Percentiles rank a stretch among this genome's conserved stretches.
Evolutionary conservation across 768 basidiomycete genomes (phyloP).

Genomic region (Baorangia bicolor): DNA sequence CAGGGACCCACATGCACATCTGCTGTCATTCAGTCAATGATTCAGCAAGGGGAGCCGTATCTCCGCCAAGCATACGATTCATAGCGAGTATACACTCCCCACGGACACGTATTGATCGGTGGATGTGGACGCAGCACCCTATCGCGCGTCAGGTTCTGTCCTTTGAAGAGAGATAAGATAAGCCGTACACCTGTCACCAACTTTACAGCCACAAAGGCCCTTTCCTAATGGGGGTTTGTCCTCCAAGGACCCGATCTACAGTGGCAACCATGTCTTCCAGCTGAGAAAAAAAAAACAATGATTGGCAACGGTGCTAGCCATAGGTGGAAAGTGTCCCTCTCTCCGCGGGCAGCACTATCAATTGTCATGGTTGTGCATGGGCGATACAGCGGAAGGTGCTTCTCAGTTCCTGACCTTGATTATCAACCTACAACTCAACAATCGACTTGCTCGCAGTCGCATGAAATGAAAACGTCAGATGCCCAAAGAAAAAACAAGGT

Average conservation of each 20-base stretch:
- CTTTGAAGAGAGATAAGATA: not conserved
- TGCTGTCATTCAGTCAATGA: not conserved
- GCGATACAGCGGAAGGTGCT: not conserved
- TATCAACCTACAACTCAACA: not conserved
- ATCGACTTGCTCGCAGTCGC: not conserved
- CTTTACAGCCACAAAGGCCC: not conserved
- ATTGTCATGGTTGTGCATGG: not conserved
- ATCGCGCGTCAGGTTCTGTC: not conserved
- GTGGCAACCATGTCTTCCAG: not conserved
- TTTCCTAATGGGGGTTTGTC: not conserved
- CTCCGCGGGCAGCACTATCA: conserved; percentile 1
- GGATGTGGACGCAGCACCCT: not conserved
- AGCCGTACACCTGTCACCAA: not conserved
- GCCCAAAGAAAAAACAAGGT: not conserved
- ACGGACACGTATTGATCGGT: not conserved
- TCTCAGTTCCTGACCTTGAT: conserved; percentile 10
- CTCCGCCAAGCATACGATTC: not conserved
- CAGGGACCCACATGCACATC: not conserved
- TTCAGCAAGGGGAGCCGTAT: not conserved
- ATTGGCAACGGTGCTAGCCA: not conserved
- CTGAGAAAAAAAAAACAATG: not conserved
- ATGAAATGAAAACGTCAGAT: not conserved
- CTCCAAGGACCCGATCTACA: not conserved
- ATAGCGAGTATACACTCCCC: not conserved
- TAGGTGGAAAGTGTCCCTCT: not conserved